Evolutionary conservation across 179 eudicot species (phyloP).

Genomic region (Camellia oleifera): DNA sequence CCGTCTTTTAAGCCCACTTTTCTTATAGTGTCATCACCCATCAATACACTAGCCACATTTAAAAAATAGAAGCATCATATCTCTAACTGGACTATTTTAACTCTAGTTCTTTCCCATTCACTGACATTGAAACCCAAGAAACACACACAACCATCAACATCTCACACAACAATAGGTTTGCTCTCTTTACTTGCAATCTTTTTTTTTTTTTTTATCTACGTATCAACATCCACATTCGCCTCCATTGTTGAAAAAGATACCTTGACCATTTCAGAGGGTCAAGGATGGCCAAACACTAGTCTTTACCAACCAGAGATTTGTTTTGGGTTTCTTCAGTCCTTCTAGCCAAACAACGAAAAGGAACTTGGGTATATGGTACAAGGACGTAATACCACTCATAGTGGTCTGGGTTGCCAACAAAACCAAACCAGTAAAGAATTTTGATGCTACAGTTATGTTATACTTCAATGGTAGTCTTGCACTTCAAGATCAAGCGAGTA

Average conservation of each 20-base stretch:
- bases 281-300: constrained; percentile 16
- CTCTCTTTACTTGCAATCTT: not conserved
- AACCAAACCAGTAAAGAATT: constrained; percentile 6
- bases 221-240: not conserved
- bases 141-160: constrained; percentile 7
- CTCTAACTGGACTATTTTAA: not conserved
- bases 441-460: not conserved
- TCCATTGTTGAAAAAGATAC: not conserved
- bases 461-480: constrained; percentile 6
- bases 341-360: not conserved
- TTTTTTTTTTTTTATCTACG: not conserved
- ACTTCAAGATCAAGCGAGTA: not conserved
- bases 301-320: constrained; percentile 13
- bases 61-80: not conserved
- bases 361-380: constrained; percentile 16
- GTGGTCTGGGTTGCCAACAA: constrained; percentile 21
- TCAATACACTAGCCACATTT: not conserved
- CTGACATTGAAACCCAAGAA: constrained; percentile 12
- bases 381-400: not conserved
- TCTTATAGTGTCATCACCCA: not conserved
- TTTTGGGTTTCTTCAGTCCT: constrained; percentile 17
- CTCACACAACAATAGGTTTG: not conserved
- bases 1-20: too few species aligned
- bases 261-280: constrained; percentile 11
- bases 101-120: not conserved